Percentiles rank a stretch among this genome's conserved stretches.
These are phyloP conservation scores for Aspergillus sp. DNA, from an alignment of 2,329 filamentous ascomycete species.

Conservation along the genomic window DNA sequence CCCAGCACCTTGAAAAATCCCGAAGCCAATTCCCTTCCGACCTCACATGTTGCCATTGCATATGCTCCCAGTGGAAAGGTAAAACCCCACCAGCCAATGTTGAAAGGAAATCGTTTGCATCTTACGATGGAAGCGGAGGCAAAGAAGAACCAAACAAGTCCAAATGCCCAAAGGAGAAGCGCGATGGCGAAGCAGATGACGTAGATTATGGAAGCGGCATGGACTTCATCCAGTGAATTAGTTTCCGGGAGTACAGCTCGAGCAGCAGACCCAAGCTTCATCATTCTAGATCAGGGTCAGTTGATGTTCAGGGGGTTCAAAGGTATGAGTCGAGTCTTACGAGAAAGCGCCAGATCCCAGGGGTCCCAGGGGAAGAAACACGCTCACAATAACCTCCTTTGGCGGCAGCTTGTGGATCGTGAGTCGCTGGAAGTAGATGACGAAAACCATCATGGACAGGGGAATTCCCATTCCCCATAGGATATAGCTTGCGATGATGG, in stretches of 20 bases:
- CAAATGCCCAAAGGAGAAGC: conserved; percentile 32
- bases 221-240: conserved; percentile 11
- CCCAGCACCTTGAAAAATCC: conserved; percentile 53
- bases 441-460: conserved; percentile 58
- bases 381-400: conserved; percentile 60
- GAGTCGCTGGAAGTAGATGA: conserved; percentile 64
- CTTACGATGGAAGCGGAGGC: conserved; percentile 26
- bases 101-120: conserved; percentile 48
- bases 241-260: conserved; percentile 22
- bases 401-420: conserved; percentile 62
- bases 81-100: conserved; percentile 59
- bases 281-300: conserved; percentile 24
- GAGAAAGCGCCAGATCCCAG: conserved; percentile 61
- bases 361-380: conserved; percentile 63
- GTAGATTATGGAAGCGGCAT: conserved; percentile 24
- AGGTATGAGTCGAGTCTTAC: conserved; percentile 8
- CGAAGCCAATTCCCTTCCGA: conserved; percentile 48
- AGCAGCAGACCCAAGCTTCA: conserved; percentile 46
- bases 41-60: conserved; percentile 35
- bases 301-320: background rate
- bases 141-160: conserved; percentile 30
- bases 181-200: conserved; percentile 25
- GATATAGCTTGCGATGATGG: conserved; percentile 59
- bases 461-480: conserved; percentile 62
- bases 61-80: conserved; percentile 56